phyloP scores from a whole-genome alignment of 2,329 filamentous ascomycete species.

The Fusarium robinianum region DNA sequence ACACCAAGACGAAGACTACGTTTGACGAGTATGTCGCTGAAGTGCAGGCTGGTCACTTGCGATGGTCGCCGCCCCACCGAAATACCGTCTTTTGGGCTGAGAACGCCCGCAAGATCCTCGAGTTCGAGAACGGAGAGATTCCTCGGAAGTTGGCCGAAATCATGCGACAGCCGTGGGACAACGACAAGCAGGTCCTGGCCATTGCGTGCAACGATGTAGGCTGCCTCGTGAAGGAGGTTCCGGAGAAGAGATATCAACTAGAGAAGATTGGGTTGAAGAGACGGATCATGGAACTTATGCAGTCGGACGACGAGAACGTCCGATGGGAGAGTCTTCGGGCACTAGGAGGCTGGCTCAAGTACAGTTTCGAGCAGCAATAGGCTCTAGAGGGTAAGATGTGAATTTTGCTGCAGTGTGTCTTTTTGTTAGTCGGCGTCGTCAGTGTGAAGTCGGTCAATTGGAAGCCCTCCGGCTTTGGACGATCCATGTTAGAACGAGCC shows the following conservation, averaged over 20 bases:
- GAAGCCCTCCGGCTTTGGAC: constrained; percentile 27
- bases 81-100: constrained; percentile 89
- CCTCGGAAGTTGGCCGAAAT: constrained; percentile 85
- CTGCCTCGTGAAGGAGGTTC: constrained; percentile 85
- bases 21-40: constrained; percentile 91
- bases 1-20: constrained; percentile 72
- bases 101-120: constrained; percentile 84
- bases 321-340: constrained; percentile 91
- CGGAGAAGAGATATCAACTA: constrained; percentile 77
- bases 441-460: constrained; percentile 11
- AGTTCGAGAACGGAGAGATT: constrained; percentile 78
- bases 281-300: constrained; percentile 92
- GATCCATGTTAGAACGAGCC: constrained; percentile 34
- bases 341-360: constrained; percentile 69
- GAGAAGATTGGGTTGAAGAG: constrained; percentile 86
- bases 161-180: constrained; percentile 72
- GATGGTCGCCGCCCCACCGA: constrained; percentile 91
- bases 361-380: constrained; percentile 58
- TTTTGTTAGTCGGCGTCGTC: constrained; percentile 31
- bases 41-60: constrained; percentile 81
- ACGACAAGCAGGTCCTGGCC: constrained; percentile 84
- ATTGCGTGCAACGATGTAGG: constrained; percentile 94
- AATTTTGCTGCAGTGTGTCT: constrained; percentile 26
- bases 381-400: constrained; percentile 12
- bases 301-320: constrained; percentile 82